Evolutionary conservation across 1,284 basidiomycete genomes (phyloP).

Genomic region (Ceratobasidium sp.): DNA sequence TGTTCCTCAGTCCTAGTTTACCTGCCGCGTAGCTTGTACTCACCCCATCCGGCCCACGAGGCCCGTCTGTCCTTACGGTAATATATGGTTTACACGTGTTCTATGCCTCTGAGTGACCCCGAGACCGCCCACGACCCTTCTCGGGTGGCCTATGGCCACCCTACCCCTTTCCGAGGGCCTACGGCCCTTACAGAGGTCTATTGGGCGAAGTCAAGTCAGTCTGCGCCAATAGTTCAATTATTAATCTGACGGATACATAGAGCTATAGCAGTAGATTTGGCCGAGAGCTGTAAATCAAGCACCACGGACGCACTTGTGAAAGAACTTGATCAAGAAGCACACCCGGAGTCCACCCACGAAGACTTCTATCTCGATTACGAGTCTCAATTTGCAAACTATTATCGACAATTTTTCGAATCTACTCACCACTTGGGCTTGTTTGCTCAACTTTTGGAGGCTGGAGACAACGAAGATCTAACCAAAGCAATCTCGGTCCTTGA

Average conservation of each 20-base stretch:
- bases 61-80: no score
- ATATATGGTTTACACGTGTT: no score
- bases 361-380: conserved; percentile 11
- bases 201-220: conserved; percentile 13
- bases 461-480: not conserved
- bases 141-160: no score
- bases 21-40: no score
- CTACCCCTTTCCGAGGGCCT: no score
- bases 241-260: not conserved
- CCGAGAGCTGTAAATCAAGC: not conserved
- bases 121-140: no score
- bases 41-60: no score
- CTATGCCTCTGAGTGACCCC: no score
- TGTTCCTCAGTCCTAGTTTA: no score
- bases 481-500: not conserved
- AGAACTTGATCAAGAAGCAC: not conserved
- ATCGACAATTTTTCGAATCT: conserved; percentile 13
- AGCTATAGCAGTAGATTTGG: not conserved
- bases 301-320: not conserved
- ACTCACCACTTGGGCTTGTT: not conserved
- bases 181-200: not conserved
- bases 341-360: conserved; percentile 16
- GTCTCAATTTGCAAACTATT: conserved; percentile 11
- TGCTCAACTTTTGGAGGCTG: not conserved
- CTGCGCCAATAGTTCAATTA: no score